Percentiles rank a stretch among this genome's conserved stretches.
These are phyloP conservation scores for Lipomyces starkeyi DNA, from an alignment of 805 yeast genomes.

Conservation along the genomic window DNA sequence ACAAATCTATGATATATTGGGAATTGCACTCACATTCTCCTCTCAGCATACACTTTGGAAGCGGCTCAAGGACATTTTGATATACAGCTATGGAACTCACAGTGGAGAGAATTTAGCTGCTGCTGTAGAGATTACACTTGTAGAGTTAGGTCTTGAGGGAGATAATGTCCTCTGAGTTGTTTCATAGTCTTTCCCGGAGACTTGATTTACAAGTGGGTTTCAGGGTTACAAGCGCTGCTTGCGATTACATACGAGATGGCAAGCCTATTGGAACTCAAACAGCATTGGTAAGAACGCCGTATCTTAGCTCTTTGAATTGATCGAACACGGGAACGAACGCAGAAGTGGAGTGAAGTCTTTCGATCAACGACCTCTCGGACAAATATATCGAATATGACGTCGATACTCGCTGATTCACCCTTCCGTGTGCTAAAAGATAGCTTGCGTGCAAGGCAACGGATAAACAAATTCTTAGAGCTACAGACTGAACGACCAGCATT, in stretches of 20 bases:
- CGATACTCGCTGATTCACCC: neutral
- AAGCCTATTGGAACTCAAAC: too few relatives aligned
- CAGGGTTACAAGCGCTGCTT: neutral
- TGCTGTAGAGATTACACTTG: neutral
- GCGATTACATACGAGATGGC: neutral
- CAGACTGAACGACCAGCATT: neutral
- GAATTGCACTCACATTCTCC: neutral
- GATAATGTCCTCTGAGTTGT: neutral
- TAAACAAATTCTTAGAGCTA: slow-evolving; percentile 2
- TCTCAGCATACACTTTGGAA: neutral
- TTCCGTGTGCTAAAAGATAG: slow-evolving; percentile 1
- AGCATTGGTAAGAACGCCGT: too few relatives aligned
- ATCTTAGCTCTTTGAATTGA: neutral
- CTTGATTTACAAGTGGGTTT: neutral
- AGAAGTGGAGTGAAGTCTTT: neutral
- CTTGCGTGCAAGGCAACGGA: neutral
- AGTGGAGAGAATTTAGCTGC: too few relatives aligned
- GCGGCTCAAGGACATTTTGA: neutral
- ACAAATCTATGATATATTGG: neutral
- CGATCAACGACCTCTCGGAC: neutral
- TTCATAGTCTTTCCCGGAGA: neutral
- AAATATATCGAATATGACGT: slow-evolving; percentile 1
- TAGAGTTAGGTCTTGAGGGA: neutral
- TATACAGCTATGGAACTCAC: slow-evolving; percentile 6
- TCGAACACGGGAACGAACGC: slow-evolving; percentile 1